phyloP scores from a whole-genome alignment of 2,329 filamentous ascomycete genomes.

The Ascochyta fabae region DNA sequence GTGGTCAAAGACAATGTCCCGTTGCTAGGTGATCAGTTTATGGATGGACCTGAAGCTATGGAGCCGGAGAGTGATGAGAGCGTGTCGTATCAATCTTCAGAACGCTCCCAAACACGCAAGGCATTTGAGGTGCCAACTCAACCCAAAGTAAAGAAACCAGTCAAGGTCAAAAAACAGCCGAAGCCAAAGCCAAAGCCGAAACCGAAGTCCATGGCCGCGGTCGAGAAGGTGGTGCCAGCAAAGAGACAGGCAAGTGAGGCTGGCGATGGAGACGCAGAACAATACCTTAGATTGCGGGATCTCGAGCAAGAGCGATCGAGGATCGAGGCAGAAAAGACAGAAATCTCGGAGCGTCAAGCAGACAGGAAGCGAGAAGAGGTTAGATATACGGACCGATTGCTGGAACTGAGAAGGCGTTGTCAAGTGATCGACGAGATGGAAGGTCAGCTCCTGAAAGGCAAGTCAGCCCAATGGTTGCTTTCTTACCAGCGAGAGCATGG shows the following conservation, averaged over 20 bases:
- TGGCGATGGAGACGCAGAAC: neutral
- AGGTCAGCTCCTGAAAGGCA: neutral
- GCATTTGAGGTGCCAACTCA: neutral
- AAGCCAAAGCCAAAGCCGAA: neutral
- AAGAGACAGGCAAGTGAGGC: neutral
- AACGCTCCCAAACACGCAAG: neutral
- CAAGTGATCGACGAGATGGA: neutral
- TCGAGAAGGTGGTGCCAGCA: neutral
- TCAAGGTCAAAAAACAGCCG: neutral
- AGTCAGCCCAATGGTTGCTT: neutral
- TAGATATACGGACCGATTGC: neutral
- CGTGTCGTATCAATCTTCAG: neutral
- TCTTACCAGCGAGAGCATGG: neutral
- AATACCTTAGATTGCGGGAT: neutral
- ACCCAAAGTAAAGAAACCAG: neutral
- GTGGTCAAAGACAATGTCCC: neutral
- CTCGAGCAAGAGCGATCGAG: neutral
- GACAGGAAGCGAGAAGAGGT: neutral
- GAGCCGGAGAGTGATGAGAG: no score
- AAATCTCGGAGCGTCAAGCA: neutral
- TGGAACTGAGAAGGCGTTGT: neutral
- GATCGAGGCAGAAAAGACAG: neutral
- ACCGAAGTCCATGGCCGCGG: neutral
- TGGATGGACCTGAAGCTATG: neutral
- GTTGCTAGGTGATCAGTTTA: neutral